phyloP scores from a whole-genome alignment of 2,329 filamentous ascomycete genomes.

The Paraphoma chrysanthemicola region DNA sequence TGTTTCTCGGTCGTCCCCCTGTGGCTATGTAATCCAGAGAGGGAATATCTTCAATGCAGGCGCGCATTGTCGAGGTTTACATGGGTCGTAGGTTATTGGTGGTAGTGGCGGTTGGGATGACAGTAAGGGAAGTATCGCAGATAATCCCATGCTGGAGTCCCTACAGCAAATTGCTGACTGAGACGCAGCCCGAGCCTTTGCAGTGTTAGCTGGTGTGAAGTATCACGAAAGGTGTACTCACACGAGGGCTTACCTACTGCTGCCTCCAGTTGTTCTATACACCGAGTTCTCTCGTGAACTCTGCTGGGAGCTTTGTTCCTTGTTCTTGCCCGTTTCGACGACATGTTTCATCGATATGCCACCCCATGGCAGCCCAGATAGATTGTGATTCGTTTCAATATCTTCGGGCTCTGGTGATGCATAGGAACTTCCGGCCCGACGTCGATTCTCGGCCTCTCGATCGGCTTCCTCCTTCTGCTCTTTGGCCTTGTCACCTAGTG shows the following conservation, averaged over 20 bases:
- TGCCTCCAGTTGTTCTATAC: conserved; percentile 45
- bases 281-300: conserved; percentile 51
- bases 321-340: conserved; percentile 53
- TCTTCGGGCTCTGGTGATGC: conserved; percentile 65
- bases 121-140: conserved; percentile 31
- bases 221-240: conserved; percentile 31
- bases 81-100: too few species aligned
- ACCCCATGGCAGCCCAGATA: conserved; percentile 76
- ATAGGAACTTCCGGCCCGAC: conserved; percentile 70
- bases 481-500: conserved; percentile 71
- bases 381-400: conserved; percentile 59
- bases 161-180: conserved; percentile 50
- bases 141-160: conserved; percentile 37
- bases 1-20: too few species aligned
- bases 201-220: conserved; percentile 26
- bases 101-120: neutral
- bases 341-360: conserved; percentile 67
- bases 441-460: conserved; percentile 68
- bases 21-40: too few species aligned
- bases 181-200: conserved; percentile 48
- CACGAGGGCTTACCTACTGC: conserved; percentile 48
- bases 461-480: conserved; percentile 72
- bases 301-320: conserved; percentile 52
- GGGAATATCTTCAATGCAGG: too few species aligned
- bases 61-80: too few species aligned